phyloP scores from a whole-genome alignment of 768 basidiomycete genomes.

The Hygrophorus pudorinus region DNA sequence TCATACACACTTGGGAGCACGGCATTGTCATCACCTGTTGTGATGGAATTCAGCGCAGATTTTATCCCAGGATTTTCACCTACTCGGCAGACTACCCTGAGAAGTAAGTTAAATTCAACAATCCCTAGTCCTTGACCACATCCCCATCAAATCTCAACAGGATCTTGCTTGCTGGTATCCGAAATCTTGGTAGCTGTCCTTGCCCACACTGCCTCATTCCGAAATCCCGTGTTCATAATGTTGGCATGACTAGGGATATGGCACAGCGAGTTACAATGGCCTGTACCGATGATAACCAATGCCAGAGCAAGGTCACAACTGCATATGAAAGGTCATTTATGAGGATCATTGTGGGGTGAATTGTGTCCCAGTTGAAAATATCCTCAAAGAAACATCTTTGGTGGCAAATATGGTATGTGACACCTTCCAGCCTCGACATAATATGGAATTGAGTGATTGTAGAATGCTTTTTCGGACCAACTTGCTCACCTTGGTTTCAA shows the following conservation, averaged over 20 bases:
- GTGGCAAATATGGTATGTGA: conserved; percentile 20
- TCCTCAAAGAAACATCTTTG: conserved; percentile 18
- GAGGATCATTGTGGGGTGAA: conserved; percentile 17
- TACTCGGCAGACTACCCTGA: conserved; percentile 33
- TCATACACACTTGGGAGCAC: conserved; percentile 21
- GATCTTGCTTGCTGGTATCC: conserved; percentile 23
- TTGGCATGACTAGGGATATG: too few relatives aligned
- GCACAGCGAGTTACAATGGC: too few relatives aligned
- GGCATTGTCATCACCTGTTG: conserved; percentile 21
- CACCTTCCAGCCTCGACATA: background rate
- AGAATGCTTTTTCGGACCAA: conserved; percentile 6
- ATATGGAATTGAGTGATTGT: background rate
- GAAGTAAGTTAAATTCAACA: conserved; percentile 18
- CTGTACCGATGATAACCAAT: background rate
- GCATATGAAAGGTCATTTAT: conserved; percentile 20
- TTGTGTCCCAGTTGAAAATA: conserved; percentile 14
- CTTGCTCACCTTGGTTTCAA: conserved; percentile 3
- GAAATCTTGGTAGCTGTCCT: conserved; percentile 26
- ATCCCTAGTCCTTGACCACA: background rate
- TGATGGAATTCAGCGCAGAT: conserved; percentile 20
- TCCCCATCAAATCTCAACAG: conserved; percentile 7
- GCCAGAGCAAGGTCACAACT: conserved; percentile 4
- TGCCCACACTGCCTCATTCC: too few relatives aligned
- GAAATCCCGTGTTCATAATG: too few relatives aligned
- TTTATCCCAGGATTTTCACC: conserved; percentile 24